phyloP scores from a whole-genome alignment of 371 early-diverging fungal genomes.

The Actinomortierella wolfii region DNA sequence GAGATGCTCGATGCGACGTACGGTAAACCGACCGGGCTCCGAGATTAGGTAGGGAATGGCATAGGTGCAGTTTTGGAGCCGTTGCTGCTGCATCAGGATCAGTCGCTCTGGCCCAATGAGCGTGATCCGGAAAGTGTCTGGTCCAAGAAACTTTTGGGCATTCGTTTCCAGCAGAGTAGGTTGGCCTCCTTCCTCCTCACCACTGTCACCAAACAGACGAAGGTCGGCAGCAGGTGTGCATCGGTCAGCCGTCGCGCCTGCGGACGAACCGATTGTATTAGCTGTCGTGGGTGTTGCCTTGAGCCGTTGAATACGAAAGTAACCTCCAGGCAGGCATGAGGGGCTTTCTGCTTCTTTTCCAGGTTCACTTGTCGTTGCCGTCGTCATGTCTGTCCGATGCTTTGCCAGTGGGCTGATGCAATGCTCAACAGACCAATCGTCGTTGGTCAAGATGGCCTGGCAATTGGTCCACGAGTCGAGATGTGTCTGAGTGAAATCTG shows the following conservation, averaged over 20 bases:
- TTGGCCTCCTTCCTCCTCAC: too few relatives aligned
- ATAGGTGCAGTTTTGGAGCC: conserved; percentile 24
- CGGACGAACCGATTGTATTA: too few relatives aligned
- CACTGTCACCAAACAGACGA: too few relatives aligned
- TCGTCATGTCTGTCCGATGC: neutral
- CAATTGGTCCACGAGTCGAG: conserved; percentile 23
- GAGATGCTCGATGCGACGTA: conserved; percentile 21
- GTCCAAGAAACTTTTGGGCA: conserved; percentile 14
- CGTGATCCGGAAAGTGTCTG: conserved; percentile 28
- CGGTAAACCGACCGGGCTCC: conserved; percentile 33
- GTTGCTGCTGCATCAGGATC: conserved; percentile 27
- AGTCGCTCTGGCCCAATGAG: conserved; percentile 28
- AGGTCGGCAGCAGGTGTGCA: too few relatives aligned
- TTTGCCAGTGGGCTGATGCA: conserved; percentile 17
- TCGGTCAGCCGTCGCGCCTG: too few relatives aligned
- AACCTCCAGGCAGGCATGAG: conserved; percentile 28
- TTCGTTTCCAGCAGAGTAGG: too few relatives aligned
- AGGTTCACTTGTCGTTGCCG: conserved; percentile 1
- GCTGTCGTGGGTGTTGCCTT: neutral
- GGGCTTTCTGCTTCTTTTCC: neutral
- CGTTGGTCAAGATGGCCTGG: conserved; percentile 4
- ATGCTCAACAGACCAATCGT: conserved; percentile 22
- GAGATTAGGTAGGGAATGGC: conserved; percentile 32
- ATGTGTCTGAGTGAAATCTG: conserved; percentile 11
- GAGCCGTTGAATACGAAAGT: conserved; percentile 24